Base-by-base conservation (phyloP, 441 rosid species). In the Erysimum pusillum region DNA sequence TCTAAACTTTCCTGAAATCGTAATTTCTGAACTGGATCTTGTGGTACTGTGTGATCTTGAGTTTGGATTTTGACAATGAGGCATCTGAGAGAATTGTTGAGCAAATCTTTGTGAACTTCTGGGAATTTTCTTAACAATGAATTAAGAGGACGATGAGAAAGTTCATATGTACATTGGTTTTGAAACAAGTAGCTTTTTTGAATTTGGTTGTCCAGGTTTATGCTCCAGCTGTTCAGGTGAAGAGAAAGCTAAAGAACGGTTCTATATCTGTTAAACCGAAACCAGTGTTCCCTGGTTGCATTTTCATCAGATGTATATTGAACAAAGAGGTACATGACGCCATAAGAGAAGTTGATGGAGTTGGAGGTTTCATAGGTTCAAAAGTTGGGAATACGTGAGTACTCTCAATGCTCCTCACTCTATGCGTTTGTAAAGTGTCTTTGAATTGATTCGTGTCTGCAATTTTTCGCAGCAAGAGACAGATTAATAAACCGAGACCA, bases 251-350 rank as follows among this genome's bases (percentile, higher is more conserved):
- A 67, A 92, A 92, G 86, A 92, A 83, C 75, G 97, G 97, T 31
- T 69, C 86, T 4, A 51, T 52, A 64, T 90, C 97, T 0, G 68
- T 82, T 36, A 91, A 92, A 83, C 83, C 87, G 13, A 87, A 74
- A 75, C 86, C 91, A 3, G 81, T 91, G 58, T 88, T 87, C 76
- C 93, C 94, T 0, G 97, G 97, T 3, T 86, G 90, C 82, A 84
- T 94, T 77, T 94, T 92, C 83, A 81, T 94, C 4, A 82, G 85
- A 69, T 91, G 95, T 77, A 64, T 87, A 53, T 68, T 94, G 68
- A 92, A 94, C 90, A 94, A 83, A 83, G 94, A 92, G 90, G 63
- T 88, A 46, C 97, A 92, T 63, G 97, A 94, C 79, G 83, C 80
- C 67, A 76, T 92, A 44, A 85, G 90, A 75, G 97, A 87, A 63